Base-by-base conservation (phyloP, 2,329 filamentous ascomycete genomes). In the Cercospora zeae-maydis region DNA sequence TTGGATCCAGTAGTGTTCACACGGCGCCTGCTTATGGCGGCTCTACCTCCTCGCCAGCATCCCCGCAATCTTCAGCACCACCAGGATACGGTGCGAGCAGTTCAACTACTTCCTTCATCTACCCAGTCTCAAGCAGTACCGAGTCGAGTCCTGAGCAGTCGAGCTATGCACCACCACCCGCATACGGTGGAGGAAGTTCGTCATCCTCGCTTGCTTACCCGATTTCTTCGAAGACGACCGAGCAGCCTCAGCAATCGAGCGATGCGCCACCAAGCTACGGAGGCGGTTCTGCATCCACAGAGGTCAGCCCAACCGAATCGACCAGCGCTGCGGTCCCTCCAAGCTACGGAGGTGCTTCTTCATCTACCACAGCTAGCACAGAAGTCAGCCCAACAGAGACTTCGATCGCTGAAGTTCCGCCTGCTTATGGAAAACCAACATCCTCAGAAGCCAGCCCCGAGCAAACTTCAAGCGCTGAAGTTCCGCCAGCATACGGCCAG, bases 221-320 rank as follows among this genome's bases (percentile, higher is more conserved):
- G 49, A 39, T 61, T 3, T 54, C 36, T 24, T 51, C 58, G 4
- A 45, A 27, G 7, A 31, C 9, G 6, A 30, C 24, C 7, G 49
- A 30, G 30, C 31, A 33, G 27, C 16, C 49, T 13, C 49, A 33
- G 49, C 49, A 31, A 19, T 59, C 58, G 14, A 34, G 30, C 11
- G n/a, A 19, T 11, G 37, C 19, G 8, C 34, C 49, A 24, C 49
- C 58, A 10, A 33, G 49, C 33, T 55, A 54, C 21, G 58, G 58
- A 24, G 31, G 49, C 10, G 33, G 45, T n/a, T 34, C 51, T 49
- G 34, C 37, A 13, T 21, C 55, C 19, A 65, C 63, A 33, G 57
- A 57, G 53, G 61, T 27, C 37, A 51, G 49, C 16, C 63, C 63
- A 4, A 55, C 52, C 11, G 59, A 31, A 10, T 31, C 47, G 14